Evolutionary conservation across 1,284 basidiomycete genomes (phyloP), one percentile per base, ranked within the genome.

Genomic region (Sphaerobolus stellatus): DNA sequence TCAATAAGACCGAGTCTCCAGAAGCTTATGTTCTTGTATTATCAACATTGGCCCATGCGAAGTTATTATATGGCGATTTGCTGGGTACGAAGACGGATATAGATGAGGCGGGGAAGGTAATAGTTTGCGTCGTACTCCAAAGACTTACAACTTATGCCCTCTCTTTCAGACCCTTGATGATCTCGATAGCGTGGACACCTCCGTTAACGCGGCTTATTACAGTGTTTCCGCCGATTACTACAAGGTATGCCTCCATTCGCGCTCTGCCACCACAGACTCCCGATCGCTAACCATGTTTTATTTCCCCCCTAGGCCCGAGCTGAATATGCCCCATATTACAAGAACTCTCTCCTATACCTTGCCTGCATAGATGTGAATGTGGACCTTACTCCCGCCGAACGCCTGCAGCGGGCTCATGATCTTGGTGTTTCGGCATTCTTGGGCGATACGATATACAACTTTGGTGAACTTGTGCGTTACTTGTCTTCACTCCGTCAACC

Each of bases 381-480:
- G 58, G 94, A 96, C 64, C 82, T 99, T 71, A 83, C 84, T 16
- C 62, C 78, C 3, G 90, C 91, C 61, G 93, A 98, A 67, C 81
- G 90, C 50, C 73, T 93, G 27, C 72, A 81, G 57, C 83, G 94
- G 47, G 94, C 96, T 4, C 94, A 97, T 73, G 95, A 98, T 77
- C 81, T 99, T 40, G 87, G 87, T 59, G 83, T 99, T 56, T 89
- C 95, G 18, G 96, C 96, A 0, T 82, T 99, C 65, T 79, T 99
- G 27, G 95, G 91, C 5, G 94, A 98, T 65, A 92, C 86, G 30
- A 98, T 98, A 68, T 98, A 99, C 78, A 99, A 99, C 78, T 99
- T 99, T 78, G 96, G 96, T 56, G 96, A 99, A 75, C 81, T 99
- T 69, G 92, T 94, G 60, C 48, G 81, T 72, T 62, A 56, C 59